Percentiles rank a stretch among this genome's conserved stretches.
Evolutionary conservation across 2,329 filamentous ascomycete species (phyloP).

Genomic region (Monosporascus sp.): DNA sequence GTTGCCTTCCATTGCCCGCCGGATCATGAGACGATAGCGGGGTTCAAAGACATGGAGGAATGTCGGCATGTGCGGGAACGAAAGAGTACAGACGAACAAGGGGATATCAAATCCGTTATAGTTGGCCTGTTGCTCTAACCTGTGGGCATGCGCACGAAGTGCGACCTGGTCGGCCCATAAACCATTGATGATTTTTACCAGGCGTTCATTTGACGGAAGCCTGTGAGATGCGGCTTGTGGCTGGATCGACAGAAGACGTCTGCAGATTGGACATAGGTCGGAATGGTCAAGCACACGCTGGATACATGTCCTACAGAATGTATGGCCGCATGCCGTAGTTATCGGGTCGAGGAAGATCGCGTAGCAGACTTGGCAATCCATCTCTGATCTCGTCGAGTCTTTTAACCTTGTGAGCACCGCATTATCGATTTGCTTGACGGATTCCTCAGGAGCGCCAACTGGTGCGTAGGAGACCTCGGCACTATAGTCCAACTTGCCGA

Average conservation of each 20-base stretch:
- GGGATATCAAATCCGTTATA: slow-evolving; percentile 57
- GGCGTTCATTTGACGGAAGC: slow-evolving; percentile 53
- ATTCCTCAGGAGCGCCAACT: slow-evolving; percentile 21
- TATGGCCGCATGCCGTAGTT: slow-evolving; percentile 84
- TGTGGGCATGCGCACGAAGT: slow-evolving; percentile 49
- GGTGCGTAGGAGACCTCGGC: slow-evolving; percentile 23
- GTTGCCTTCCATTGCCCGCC: slow-evolving; percentile 66
- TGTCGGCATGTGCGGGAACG: slow-evolving; percentile 77
- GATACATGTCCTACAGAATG: slow-evolving; percentile 78
- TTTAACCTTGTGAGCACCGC: slow-evolving; percentile 52
- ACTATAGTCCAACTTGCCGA: slow-evolving; percentile 29
- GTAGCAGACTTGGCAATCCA: slow-evolving; percentile 89
- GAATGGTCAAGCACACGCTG: slow-evolving; percentile 72
- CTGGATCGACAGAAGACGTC: slow-evolving; percentile 53
- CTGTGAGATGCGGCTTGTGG: slow-evolving; percentile 34
- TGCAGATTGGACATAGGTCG: slow-evolving; percentile 74
- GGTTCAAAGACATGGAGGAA: slow-evolving; percentile 91
- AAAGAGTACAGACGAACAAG: slow-evolving; percentile 75
- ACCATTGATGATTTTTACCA: slow-evolving; percentile 57
- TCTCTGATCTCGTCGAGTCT: slow-evolving; percentile 58
- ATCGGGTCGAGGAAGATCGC: slow-evolving; percentile 73
- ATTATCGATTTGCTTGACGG: slow-evolving; percentile 34
- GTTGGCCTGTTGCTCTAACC: slow-evolving; percentile 51
- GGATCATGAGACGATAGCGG: slow-evolving; percentile 86
- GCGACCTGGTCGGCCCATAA: slow-evolving; percentile 66